Evolutionary conservation across 768 basidiomycete species (phyloP).

Genomic region (Amanita molliuscula): DNA sequence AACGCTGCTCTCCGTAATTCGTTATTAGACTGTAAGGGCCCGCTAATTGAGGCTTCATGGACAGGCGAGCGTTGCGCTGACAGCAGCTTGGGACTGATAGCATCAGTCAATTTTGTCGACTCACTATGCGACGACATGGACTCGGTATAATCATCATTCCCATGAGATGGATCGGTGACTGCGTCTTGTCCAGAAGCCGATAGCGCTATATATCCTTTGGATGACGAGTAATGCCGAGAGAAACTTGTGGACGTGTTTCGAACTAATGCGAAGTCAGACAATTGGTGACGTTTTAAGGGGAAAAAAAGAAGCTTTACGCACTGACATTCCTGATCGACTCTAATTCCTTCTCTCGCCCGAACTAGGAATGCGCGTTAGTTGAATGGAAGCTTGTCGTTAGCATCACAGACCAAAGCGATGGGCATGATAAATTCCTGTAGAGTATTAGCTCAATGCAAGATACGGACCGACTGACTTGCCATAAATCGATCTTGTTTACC

Average conservation of each 20-base stretch:
- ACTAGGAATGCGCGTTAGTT: conserved; percentile 23
- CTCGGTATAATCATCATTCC: conserved; percentile 30
- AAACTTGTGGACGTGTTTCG: conserved; percentile 47
- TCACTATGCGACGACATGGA: conserved; percentile 35
- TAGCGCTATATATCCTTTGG: conserved; percentile 29
- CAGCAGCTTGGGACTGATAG: conserved; percentile 13
- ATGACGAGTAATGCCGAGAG: conserved; percentile 38
- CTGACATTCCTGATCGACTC: conserved; percentile 59
- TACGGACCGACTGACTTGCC: conserved; percentile 24
- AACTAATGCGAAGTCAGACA: conserved; percentile 17
- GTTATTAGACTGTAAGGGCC: conserved; percentile 27
- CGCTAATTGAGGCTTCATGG: conserved; percentile 19
- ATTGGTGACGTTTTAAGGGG: background rate
- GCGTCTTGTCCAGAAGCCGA: conserved; percentile 24
- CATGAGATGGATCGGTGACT: conserved; percentile 14
- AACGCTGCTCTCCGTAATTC: conserved; percentile 34
- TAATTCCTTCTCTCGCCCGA: conserved; percentile 63
- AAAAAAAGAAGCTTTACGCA: conserved; percentile 25
- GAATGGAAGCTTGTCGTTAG: background rate
- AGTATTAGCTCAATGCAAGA: background rate
- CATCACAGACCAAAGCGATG: conserved; percentile 39
- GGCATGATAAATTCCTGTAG: conserved; percentile 62
- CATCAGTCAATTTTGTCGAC: conserved; percentile 18
- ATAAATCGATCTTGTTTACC: conserved; percentile 54
- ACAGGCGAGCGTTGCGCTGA: conserved; percentile 14